Conservation (phyloP, 1,284 basidiomycete species). For the Melampsora americana region DNA sequence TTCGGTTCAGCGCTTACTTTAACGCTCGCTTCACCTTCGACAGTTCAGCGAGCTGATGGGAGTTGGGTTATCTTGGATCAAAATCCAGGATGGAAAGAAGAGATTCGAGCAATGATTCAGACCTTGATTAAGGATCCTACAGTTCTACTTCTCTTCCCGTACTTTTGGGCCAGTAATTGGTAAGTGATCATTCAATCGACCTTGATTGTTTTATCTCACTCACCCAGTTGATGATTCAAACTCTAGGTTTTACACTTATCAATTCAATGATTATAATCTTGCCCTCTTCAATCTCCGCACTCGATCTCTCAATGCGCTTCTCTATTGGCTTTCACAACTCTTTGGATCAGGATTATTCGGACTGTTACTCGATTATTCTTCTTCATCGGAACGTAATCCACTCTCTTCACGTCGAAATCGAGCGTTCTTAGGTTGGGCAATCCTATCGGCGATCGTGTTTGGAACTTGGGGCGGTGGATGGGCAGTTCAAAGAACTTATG, state of each 20-base stretch:
- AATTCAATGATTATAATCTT: slow-evolving; percentile 49
- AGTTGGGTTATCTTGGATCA: slow-evolving; percentile 47
- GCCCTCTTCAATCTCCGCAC: slow-evolving; percentile 53
- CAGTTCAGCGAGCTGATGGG: slow-evolving; percentile 49
- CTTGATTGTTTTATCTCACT: no score
- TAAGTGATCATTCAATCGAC: background rate
- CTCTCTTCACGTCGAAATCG: slow-evolving; percentile 47
- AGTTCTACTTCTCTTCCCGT: slow-evolving; percentile 49
- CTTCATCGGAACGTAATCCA: slow-evolving; percentile 47
- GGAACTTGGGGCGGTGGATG: slow-evolving; percentile 51
- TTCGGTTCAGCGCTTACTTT: slow-evolving; percentile 39
- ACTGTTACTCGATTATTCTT: slow-evolving; percentile 47
- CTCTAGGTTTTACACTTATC: slow-evolving; percentile 43
- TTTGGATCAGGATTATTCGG: slow-evolving; percentile 46
- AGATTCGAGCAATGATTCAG: slow-evolving; percentile 47
- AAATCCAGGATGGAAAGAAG: slow-evolving; percentile 50
- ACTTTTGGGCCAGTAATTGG: slow-evolving; percentile 50
- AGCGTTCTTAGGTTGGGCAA: slow-evolving; percentile 50
- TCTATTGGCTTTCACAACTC: slow-evolving; percentile 56
- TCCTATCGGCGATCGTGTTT: slow-evolving; percentile 49
- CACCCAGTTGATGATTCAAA: no score
- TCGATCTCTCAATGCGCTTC: slow-evolving; percentile 54
- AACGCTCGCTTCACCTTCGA: slow-evolving; percentile 31
- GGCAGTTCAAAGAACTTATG: slow-evolving; percentile 49
- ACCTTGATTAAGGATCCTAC: slow-evolving; percentile 47